These are phyloP conservation scores for Epithemia pelagica DNA, from an alignment of 108 stramenopile species.

Conservation along the genomic window DNA sequence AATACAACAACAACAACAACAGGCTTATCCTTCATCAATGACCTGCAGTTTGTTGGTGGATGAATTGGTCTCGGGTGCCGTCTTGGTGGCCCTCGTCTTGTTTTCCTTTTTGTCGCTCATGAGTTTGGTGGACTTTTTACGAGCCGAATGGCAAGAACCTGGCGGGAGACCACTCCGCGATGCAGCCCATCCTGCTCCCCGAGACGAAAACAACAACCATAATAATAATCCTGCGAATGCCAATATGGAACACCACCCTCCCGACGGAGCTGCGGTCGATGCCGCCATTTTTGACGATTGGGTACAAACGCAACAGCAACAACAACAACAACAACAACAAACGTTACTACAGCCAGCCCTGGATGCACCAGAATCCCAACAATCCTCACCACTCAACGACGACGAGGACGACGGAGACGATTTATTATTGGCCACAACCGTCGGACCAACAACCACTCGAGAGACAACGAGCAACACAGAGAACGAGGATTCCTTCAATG, in stretches of 20 bases:
- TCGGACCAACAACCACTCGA: background rate
- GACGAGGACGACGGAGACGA: slow-evolving; percentile 40
- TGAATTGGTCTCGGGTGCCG: slow-evolving; percentile 72
- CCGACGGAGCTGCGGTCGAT: background rate
- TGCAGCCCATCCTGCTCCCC: no score
- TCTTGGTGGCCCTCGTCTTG: slow-evolving; percentile 72
- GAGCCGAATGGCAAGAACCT: slow-evolving; percentile 61
- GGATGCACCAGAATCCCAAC: background rate
- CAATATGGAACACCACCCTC: background rate
- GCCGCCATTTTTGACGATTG: no score
- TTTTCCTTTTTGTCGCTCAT: slow-evolving; percentile 85
- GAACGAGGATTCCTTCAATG: background rate
- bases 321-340: background rate
- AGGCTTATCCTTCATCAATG: slow-evolving; percentile 44
- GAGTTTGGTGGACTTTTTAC: slow-evolving; percentile 92
- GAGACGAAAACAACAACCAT: slow-evolving; percentile 3
- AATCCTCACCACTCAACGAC: background rate
- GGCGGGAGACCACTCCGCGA: slow-evolving; percentile 8
- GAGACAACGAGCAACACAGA: background rate
- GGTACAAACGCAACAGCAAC: slow-evolving; percentile 3
- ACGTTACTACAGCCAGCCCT: no score
- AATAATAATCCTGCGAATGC: background rate
- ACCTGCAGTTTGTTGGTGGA: slow-evolving; percentile 39
- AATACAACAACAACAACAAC: background rate
- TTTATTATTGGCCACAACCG: background rate